Base-by-base conservation (phyloP, 345 rosid genomes). In the Leavenworthia alabamica region DNA sequence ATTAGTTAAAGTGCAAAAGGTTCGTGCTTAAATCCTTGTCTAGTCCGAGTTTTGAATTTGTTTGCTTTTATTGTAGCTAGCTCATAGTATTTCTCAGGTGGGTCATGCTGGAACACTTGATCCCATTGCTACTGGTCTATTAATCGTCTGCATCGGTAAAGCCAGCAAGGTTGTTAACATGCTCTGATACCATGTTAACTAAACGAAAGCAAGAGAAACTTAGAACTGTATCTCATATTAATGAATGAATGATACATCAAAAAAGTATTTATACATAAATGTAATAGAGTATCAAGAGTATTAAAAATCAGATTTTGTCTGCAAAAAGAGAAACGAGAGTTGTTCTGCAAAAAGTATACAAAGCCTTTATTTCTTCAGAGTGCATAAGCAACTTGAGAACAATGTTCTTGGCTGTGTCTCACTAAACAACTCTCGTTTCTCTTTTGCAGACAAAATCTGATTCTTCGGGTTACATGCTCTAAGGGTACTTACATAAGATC, bases 81-180 rank as follows among this genome's bases (percentile, higher is more conserved):
- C 66, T 71, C 14, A 42, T 33, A 50, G 69, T 31, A 6, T 26
- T 32, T 44, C 14, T 49, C 62, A 93, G 99, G 99, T 93, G 24
- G 99, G 96, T 60, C 97, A 89, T 77, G 97, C 97, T 73, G 99
- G 97, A 59, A 89, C 99, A 3, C 96, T 89, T 70, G 99, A 93
- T 81, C 99, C 99, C 39, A 87, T 89, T 97, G 97, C 99, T 71
- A 85, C 97, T 54, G 99, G 96, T 28, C 78, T 93, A 53, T 79
- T 93, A 67, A 93, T 93, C 36, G 91, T 93, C 35, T 92, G 96
- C 55, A 77, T 93, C 12, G 94, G 99, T 51, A 89, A 80, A 82
- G 96, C 97, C 50, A 93, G 96, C 14, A 93, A 93, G 71, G 67
- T 87, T 66, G 99, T 81, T 50, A 96, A 93, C 16, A n/a, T n/a